Conservation (phyloP, 805 yeast species). For the Wickerhamia fluorescens region DNA sequence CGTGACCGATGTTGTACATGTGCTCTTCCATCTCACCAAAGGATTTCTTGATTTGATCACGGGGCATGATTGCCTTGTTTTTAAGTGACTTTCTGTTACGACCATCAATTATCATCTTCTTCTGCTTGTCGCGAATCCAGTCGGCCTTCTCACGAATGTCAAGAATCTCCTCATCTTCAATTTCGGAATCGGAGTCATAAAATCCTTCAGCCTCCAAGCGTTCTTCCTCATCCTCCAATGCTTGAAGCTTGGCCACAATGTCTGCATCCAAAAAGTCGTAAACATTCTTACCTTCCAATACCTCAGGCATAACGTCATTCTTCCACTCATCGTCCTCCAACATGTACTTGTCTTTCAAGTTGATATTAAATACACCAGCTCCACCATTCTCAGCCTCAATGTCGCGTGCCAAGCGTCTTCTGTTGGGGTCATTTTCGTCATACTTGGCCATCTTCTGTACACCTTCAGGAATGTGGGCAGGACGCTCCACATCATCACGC, state of each 20-base stretch:
- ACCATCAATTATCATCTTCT: constrained; percentile 84
- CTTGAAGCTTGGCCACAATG: constrained; percentile 86
- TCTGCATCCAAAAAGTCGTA: constrained; percentile 97
- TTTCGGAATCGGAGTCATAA: constrained; percentile 78
- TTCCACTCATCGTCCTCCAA: constrained; percentile 98
- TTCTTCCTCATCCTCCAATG: constrained; percentile 96
- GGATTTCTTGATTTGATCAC: constrained; percentile 76
- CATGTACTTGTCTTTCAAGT: constrained; percentile 85
- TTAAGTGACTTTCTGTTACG: constrained; percentile 81
- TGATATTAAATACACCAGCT: constrained; percentile 95
- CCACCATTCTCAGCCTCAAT: constrained; percentile 95
- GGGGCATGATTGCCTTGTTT: constrained; percentile 83
- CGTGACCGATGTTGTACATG: constrained; percentile 86
- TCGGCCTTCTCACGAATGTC: constrained; percentile 74
- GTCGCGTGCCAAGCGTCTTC: constrained; percentile 78
- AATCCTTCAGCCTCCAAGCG: constrained; percentile 89
- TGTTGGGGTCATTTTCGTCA: constrained; percentile 73
- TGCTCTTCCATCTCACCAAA: constrained; percentile 79
- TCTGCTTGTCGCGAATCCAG: constrained; percentile 95
- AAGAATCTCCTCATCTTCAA: constrained; percentile 44
- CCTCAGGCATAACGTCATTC: constrained; percentile 94
- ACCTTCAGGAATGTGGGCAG: constrained; percentile 77
- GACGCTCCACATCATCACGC: constrained; percentile 80
- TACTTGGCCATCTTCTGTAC: constrained; percentile 56
- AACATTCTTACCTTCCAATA: constrained; percentile 91